A percentile compares a stretch with the other conserved stretches of the same genome.
These are phyloP conservation scores for Ehretia macrophylla DNA, from an alignment of 257 asterid species.

Conservation along the genomic window DNA sequence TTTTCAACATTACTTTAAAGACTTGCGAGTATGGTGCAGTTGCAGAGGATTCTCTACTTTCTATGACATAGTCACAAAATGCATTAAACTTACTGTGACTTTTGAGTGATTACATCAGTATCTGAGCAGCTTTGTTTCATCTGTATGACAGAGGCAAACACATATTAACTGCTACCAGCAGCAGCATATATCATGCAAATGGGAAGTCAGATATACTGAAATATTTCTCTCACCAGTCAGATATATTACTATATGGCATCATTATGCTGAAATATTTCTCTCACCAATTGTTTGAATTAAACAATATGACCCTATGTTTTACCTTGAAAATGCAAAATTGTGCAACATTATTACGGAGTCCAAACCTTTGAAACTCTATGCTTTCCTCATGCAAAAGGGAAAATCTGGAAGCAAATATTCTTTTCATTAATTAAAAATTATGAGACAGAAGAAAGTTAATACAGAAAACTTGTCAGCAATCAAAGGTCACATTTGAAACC, in stretches of 20 bases:
- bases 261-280: too few relatives aligned
- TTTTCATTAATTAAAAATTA: background rate
- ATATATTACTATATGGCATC: too few relatives aligned
- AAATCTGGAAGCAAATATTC: slow-evolving; percentile 38
- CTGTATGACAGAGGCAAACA: slow-evolving; percentile 27
- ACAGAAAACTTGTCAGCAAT: background rate
- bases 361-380: slow-evolving; percentile 72
- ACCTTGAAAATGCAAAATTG: slow-evolving; percentile 85
- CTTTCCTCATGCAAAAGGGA: slow-evolving; percentile 74
- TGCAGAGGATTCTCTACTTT: too few relatives aligned
- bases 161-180: background rate
- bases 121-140: slow-evolving; percentile 37
- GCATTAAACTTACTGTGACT: slow-evolving; percentile 25
- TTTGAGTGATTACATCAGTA: slow-evolving; percentile 23
- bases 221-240: too few relatives aligned
- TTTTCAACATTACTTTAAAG: background rate
- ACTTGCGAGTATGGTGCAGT: too few relatives aligned
- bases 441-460: background rate
- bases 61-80: too few relatives aligned
- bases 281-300: background rate
- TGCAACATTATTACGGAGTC: slow-evolving; percentile 81
- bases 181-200: background rate
- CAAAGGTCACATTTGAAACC: too few relatives aligned
- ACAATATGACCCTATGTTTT: slow-evolving; percentile 8
- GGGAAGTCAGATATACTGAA: too few relatives aligned